Evolutionary conservation across 768 basidiomycete genomes (phyloP), one percentile per base, ranked within the genome.

Genomic region (Agaricus subrufescens): DNA sequence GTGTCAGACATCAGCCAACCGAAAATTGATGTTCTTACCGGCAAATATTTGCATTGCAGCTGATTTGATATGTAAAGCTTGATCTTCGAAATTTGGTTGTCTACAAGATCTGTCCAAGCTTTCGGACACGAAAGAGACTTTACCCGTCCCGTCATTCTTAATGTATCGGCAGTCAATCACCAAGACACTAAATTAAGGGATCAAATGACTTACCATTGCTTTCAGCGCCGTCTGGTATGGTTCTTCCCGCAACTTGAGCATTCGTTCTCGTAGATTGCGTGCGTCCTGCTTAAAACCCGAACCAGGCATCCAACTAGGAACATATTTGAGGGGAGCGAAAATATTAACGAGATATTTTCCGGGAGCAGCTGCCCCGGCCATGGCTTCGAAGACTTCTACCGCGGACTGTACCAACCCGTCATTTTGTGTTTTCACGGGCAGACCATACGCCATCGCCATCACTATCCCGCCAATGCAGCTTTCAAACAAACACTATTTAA

Each of bases 301-400:
- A 4, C 60, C 60, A 2, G 60, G 60, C 3, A 58, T 23, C 60
- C 60, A 61, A 9, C 34, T 30, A 5, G 60, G 60, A 8, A 61
- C 26, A 48, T 52, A 46, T 19, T 44, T 38, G 2, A 61, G 38
- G 3, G 15, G 12, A 0, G 48, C 52, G 6, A 61, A 46, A 4
- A 47, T 12, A n/a, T 54, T 47, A n/a, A 61, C 60, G 1, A 58
- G 44, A 40, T 58, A 51, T 27, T 29, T 30, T 5, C 60, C 56
- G 19, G 56, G 60, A 1, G 29, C 19, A n/a, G 34, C 14, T 1
- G 42, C 37, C 1, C 30, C 51, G 1, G 26, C 19, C 3, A 45
- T 3, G 14, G 5, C 43, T 3, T 31, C 5, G 45, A 54, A 30
- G 1, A 26, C 39, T 3, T 47, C 26, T 15, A 53, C 57, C 14